Base-by-base conservation (phyloP, 306 rosid species). In the Malus sylvestris region DNA sequence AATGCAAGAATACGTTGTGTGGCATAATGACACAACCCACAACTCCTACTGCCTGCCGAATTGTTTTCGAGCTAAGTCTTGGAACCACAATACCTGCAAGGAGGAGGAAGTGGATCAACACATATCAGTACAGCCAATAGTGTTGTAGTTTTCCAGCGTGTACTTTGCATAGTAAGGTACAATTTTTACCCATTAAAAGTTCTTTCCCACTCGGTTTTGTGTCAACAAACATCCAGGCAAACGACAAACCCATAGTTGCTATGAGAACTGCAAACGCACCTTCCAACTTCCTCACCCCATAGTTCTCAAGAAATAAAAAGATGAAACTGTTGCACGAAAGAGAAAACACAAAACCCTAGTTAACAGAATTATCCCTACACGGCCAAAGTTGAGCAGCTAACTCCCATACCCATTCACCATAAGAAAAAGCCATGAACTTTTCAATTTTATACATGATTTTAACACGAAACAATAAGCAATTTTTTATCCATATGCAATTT, bases 21-120 rank as follows among this genome's bases (percentile, higher is more conserved):
- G 97, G 97, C 96, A 87, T 92, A 65, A 92, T 92, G 78, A 92
- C 96, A 67, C 97, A 92, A 32, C 97, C 97, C 65, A 92, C 96
- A 65, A 92, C 96, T 14, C 92, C 97, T 80, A 92, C 97, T 72
- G 97, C 97, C 86, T 92, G 97, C 76, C 93, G 91, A 69, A 90
- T 90, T 67, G 96, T 92, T 81, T 82, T 88, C 23, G 97, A 88
- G 86, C 97, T 75, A 14, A 92, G 92, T 81, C 90, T 88, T 60
- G 97, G 97, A 83, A 92, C 67, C 85, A 92, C 78, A 78, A 92
- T 85, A 78, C 97, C 97, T 92, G 79, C 77, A 72, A 46, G 73
- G 78, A 76, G 55, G 72, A 81, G 45, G 15, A 74, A 73, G 62
- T 30, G 71, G 11, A 23, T 76, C 80, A 81, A 88, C 13, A 75